Evolutionary conservation across 441 rosid species (phyloP), one percentile per base, ranked within the genome.

Genomic region (Bruguiera hainesii): DNA sequence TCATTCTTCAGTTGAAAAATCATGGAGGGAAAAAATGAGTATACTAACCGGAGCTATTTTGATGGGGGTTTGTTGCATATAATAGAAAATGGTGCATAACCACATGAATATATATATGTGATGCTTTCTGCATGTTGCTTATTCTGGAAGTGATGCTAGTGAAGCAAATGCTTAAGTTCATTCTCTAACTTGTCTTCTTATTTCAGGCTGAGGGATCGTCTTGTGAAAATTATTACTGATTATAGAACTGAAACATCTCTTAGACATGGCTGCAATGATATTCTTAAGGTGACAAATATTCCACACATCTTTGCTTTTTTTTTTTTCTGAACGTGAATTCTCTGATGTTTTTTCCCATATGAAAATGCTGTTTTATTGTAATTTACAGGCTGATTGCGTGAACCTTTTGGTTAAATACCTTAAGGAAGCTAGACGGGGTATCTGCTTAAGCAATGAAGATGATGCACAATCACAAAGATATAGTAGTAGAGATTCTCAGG

Each of bases 191-290:
- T 56, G 57, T 59, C 37, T 33, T 70, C 25, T 35, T 56, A 8
- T 30, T 80, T 75, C 85, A 91, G 98, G 80, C 86, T 95, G 33
- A 82, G 99, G 85, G 98, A 96, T 73, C 89, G 96, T 69, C 80
- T 96, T 29, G 97, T 96, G 50, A 96, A 96, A 76, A 90, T 96
- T 72, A 78, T 96, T 55, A 96, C 99, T 15, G 99, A 96, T 79
- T 96, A 89, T 83, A 85, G 97, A 83, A 92, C 99, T 2, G 99
- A 92, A 81, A 92, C 99, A 67, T 96, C 99, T 73, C 93, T 92
- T 68, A 85, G 99, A 78, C 96, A 90, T 60, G 99, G 97, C 42
- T 96, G 99, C 82, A 96, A 90, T 64, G 96, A 90, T 74, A 96
- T 92, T 72, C 93, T 96, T 61, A 96, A 92, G 99, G 98, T 92